Evolutionary conservation across 1,139 yeast genomes (phyloP).

Genomic region (Kluyveromyces marxianus): DNA sequence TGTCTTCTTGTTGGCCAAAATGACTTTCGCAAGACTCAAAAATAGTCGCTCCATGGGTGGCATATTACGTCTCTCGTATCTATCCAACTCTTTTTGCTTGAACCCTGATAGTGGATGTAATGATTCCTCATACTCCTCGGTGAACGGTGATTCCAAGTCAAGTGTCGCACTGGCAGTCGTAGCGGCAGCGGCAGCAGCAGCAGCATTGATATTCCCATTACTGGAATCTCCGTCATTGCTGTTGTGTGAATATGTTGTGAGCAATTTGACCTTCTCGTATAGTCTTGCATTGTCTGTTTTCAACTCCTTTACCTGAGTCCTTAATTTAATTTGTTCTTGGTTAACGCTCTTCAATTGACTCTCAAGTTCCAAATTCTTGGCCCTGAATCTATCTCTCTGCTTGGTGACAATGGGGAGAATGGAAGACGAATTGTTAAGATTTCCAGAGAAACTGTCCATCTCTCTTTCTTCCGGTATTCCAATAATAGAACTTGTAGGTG

Average conservation of each 20-base stretch:
- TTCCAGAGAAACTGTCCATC: conserved; percentile 5
- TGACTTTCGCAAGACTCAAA: conserved; percentile 62
- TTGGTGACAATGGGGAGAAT: conserved; percentile 85
- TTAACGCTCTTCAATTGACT: conserved; percentile 63
- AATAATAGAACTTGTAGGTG: conserved; percentile 45
- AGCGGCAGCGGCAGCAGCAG: neutral
- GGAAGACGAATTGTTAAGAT: conserved; percentile 29
- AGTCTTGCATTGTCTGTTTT: conserved; percentile 71
- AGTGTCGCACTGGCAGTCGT: conserved; percentile 8
- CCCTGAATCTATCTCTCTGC: conserved; percentile 87
- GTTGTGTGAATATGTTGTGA: conserved; percentile 43
- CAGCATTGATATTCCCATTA: too few relatives aligned
- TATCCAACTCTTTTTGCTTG: conserved; percentile 67
- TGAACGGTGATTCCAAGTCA: conserved; percentile 53
- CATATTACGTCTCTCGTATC: conserved; percentile 57
- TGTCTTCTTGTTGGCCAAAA: conserved; percentile 65
- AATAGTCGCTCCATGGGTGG: conserved; percentile 78
- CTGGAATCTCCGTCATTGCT: too few relatives aligned
- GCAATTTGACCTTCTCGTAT: conserved; percentile 72
- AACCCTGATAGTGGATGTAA: conserved; percentile 81
- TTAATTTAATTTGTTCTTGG: conserved; percentile 48
- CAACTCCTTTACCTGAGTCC: conserved; percentile 54
- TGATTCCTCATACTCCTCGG: conserved; percentile 62
- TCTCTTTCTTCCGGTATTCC: conserved; percentile 36
- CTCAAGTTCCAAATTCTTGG: conserved; percentile 74